Evolutionary conservation across 73 alveolate species (phyloP).

Genomic region (Paramecium pentaurelia): DNA sequence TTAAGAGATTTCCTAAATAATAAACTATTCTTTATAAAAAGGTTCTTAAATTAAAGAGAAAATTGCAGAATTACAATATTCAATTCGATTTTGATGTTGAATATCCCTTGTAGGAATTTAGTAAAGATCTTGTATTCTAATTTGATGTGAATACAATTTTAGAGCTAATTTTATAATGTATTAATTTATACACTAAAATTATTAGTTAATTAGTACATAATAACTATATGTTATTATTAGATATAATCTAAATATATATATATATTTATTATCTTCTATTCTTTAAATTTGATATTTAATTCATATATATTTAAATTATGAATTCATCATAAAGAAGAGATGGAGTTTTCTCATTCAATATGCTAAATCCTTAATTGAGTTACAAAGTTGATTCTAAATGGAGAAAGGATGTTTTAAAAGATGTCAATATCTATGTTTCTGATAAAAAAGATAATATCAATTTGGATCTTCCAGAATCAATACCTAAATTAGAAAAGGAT

Average conservation of each 20-base stretch:
- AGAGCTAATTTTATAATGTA: neutral
- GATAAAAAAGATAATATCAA: conserved; percentile 26
- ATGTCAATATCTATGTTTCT: conserved; percentile 12
- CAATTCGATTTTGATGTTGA: neutral
- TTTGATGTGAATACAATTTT: neutral
- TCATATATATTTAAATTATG: neutral
- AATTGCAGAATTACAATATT: neutral
- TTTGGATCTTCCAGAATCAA: conserved; percentile 7
- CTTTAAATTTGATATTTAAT: neutral
- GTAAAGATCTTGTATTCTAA: neutral
- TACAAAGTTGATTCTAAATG: conserved; percentile 28
- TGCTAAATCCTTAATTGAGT: neutral
- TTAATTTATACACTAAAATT: neutral
- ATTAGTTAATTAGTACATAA: neutral
- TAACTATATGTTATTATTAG: no score
- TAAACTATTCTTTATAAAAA: neutral
- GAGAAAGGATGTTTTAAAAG: conserved; percentile 33
- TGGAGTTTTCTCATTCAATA: conserved; percentile 16
- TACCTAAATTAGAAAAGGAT: conserved; percentile 32
- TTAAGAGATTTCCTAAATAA: neutral
- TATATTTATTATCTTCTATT: no score
- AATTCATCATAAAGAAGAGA: conserved; percentile 37
- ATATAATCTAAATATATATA: no score
- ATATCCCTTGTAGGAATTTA: neutral
- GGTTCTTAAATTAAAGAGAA: neutral